phyloP scores from a whole-genome alignment of 148 eudicot species.

The Diospyros lotus region DNA sequence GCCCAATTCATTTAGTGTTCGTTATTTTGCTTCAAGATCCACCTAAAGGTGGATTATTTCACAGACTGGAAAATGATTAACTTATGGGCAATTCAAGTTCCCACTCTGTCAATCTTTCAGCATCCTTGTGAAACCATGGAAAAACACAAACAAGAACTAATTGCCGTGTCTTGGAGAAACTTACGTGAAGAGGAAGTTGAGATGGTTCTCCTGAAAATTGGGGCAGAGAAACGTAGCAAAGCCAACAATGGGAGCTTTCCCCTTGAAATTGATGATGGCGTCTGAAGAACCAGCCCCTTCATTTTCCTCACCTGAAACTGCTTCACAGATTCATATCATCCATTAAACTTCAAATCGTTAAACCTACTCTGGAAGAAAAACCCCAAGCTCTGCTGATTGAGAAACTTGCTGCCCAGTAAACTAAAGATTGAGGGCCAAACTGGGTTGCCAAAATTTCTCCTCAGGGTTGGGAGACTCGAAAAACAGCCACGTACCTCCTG shows the following conservation, averaged over 20 bases:
- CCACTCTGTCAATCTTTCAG: not conserved
- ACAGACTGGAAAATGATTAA: not conserved
- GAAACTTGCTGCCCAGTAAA: not conserved
- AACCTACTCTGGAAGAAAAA: not conserved
- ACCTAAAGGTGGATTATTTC: not conserved
- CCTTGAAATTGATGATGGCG: conserved; percentile 13
- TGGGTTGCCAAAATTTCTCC: not conserved
- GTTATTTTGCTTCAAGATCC: not conserved
- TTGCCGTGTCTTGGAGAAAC: not conserved
- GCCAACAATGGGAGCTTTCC: conserved; percentile 21
- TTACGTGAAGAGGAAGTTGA: conserved; percentile 14
- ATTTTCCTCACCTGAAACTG: conserved; percentile 7
- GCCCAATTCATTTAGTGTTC: not conserved
- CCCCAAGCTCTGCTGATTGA: not conserved
- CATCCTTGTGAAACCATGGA: not conserved
- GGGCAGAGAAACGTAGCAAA: conserved; percentile 13
- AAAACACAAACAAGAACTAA: not conserved
- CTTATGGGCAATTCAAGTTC: conserved; percentile 1
- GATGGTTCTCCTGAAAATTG: conserved; percentile 10
- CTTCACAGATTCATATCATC: conserved; percentile 8
- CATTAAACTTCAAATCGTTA: not conserved
- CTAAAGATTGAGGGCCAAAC: not conserved
- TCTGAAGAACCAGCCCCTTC: conserved; percentile 11
- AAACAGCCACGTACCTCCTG: not conserved
- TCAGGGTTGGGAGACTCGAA: not conserved